These are phyloP conservation scores for Phytopythium chamaehyphon DNA, from an alignment of 352 stramenopile species.

Conservation along the genomic window DNA sequence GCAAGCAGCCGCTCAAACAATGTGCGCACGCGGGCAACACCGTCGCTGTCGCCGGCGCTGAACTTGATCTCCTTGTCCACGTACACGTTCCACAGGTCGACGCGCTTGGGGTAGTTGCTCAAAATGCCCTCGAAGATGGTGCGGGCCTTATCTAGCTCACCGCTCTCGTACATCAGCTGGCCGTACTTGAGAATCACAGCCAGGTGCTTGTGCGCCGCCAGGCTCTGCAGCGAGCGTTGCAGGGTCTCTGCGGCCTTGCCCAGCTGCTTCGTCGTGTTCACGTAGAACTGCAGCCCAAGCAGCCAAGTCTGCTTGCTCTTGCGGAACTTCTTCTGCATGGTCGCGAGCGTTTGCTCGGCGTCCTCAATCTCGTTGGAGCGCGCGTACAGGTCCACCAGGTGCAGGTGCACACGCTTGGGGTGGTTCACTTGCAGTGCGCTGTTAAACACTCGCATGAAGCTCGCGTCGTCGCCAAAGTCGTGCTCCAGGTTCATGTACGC, in stretches of 20 bases:
- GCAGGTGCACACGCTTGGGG: constrained; percentile 94
- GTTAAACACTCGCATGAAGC: constrained; percentile 90
- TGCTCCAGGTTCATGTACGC: constrained; percentile 95
- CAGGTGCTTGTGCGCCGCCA: constrained; percentile 94
- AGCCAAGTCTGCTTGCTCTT: constrained; percentile 90
- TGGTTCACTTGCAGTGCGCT: constrained; percentile 92
- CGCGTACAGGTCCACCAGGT: constrained; percentile 92
- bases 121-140: constrained; percentile 95
- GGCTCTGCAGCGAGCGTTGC: constrained; percentile 89
- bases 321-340: constrained; percentile 92
- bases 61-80: constrained; percentile 97
- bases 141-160: constrained; percentile 90
- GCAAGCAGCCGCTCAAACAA: constrained; percentile 91
- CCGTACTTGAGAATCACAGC: constrained; percentile 94
- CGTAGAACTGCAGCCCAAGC: constrained; percentile 79
- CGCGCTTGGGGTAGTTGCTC: constrained; percentile 93
- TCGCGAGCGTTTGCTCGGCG: constrained; percentile 67
- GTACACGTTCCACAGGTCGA: constrained; percentile 97
- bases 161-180: constrained; percentile 94
- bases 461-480: constrained; percentile 92
- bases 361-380: constrained; percentile 64
- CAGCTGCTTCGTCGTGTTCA: constrained; percentile 64
- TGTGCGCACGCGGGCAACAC: constrained; percentile 66
- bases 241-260: constrained; percentile 84
- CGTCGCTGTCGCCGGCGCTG: constrained; percentile 35